Evolutionary conservation across 257 asterid genomes (phyloP).

Genomic region (Solanum tacnaense): DNA sequence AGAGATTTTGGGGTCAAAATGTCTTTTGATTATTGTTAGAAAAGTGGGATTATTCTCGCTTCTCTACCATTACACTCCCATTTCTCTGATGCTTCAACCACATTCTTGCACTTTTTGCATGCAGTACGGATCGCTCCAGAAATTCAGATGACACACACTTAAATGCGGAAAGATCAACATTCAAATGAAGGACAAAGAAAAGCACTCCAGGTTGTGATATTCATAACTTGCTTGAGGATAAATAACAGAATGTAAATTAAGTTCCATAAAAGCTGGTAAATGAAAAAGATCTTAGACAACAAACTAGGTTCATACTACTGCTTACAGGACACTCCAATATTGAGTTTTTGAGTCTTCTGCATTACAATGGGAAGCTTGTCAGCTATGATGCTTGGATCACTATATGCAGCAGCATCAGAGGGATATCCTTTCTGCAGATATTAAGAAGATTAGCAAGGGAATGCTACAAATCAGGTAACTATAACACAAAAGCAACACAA

Average conservation of each 20-base stretch:
- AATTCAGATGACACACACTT: neutral
- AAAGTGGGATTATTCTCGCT: neutral
- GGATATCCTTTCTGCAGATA: constrained; percentile 85
- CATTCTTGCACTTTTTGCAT: neutral
- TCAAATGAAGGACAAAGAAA: neutral
- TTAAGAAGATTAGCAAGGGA: neutral
- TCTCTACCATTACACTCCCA: neutral
- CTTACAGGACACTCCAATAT: constrained; percentile 30
- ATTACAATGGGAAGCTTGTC: constrained; percentile 72
- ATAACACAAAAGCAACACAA: neutral
- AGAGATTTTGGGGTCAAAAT: neutral
- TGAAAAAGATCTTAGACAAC: neutral
- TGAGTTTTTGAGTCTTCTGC: constrained; percentile 75
- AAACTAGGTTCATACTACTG: constrained; percentile 16
- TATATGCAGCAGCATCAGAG: constrained; percentile 71
- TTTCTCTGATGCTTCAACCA: neutral
- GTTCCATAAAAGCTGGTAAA: neutral
- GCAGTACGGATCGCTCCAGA: neutral
- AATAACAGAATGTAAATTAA: neutral
- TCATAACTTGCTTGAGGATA: neutral
- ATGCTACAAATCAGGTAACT: neutral
- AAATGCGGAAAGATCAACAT: neutral
- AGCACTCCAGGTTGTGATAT: neutral
- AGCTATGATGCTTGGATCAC: constrained; percentile 67
- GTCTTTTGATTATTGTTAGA: neutral